phyloP scores from a whole-genome alignment of 2,329 filamentous ascomycete genomes.

The Sclerotiophoma versabilis region DNA sequence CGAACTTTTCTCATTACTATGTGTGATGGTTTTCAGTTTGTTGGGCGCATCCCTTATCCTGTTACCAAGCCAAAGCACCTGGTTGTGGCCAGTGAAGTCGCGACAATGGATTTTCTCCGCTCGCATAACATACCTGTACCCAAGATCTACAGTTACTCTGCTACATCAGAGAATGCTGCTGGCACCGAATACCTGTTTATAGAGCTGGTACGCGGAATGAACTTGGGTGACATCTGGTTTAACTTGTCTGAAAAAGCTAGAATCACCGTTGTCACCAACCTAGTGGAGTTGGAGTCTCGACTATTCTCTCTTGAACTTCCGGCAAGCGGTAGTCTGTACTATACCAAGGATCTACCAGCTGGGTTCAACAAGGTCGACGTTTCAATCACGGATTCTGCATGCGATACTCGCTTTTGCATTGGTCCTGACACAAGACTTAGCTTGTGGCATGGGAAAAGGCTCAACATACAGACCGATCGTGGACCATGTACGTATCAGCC shows the following conservation, averaged over 20 bases:
- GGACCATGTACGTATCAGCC: constrained; percentile 42
- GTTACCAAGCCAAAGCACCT: constrained; percentile 31
- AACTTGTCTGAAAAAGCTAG: constrained; percentile 30
- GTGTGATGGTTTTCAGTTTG: constrained; percentile 34
- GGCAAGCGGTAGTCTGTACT: constrained; percentile 46
- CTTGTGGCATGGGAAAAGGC: constrained; percentile 43
- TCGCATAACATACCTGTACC: constrained; percentile 47
- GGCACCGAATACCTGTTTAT: constrained; percentile 52
- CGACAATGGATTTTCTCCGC: constrained; percentile 47
- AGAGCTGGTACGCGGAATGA: constrained; percentile 45
- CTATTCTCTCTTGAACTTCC: constrained; percentile 36
- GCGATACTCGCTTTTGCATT: constrained; percentile 33
- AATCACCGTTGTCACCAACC: constrained; percentile 29
- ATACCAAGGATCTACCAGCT: constrained; percentile 20
- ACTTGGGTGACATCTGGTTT: constrained; percentile 46
- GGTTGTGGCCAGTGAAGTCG: constrained; percentile 49
- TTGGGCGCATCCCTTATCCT: constrained; percentile 36
- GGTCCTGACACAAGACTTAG: constrained; percentile 38
- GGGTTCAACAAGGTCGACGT: constrained; percentile 29
- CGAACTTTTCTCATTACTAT: constrained; percentile 34
- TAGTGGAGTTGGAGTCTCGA: constrained; percentile 40
- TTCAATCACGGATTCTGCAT: constrained; percentile 5
- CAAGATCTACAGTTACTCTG: constrained; percentile 45
- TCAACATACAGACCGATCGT: constrained; percentile 31
- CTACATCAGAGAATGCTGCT: constrained; percentile 46